Evolutionary conservation across 2,329 filamentous ascomycete genomes (phyloP), one percentile per base, ranked within the genome.

Genomic region (Blastomyces parvus): DNA sequence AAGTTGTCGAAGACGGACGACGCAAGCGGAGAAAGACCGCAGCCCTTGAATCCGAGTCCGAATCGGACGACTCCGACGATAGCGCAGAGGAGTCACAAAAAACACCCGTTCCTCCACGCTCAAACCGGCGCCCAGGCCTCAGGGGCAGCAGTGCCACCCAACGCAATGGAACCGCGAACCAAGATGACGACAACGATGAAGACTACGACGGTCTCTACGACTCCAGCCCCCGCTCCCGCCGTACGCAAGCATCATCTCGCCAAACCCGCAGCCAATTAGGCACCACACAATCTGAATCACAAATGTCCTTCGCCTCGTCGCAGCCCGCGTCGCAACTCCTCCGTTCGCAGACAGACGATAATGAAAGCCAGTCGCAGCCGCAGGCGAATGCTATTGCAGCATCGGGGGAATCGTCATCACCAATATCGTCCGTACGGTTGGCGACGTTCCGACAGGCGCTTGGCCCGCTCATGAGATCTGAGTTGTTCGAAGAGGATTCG

Each of bases 1-100:
- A 99, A 78, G 87, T 99, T 0, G 83, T 96, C 3, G 83, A 85
- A 68, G 82, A 84, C 67, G 87, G 91, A 74, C 89, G 91, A 64
- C 84, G 87, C 69, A 94, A 93, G 81, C 88, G 94, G 77, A 85
- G 92, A 70, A 87, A 90, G 76, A 88, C 89, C 69, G 88, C 86
- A 71, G 72, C 86, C 27, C 84, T 83, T 48, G 84, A 88, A 33
- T 85, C 85, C 38, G 84, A 86, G 19, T 76, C 70, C 53, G 74
- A 79, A n/a, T 73, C 76, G 0, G 78, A 78, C 25, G 73, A 73
- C 33, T 67, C 68, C 50, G 66, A 64, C 42, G 67, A 66, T 40
- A 68, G 69, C 52, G 69, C 62, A 67, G 50, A 66, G 36, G 68
- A 70, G 50, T 69, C 66, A n/a, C 64, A 69, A 44, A 62, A 65